Evolutionary conservation across 257 asterid species (phyloP).

Genomic region (Phtheirospermum japonicum): DNA sequence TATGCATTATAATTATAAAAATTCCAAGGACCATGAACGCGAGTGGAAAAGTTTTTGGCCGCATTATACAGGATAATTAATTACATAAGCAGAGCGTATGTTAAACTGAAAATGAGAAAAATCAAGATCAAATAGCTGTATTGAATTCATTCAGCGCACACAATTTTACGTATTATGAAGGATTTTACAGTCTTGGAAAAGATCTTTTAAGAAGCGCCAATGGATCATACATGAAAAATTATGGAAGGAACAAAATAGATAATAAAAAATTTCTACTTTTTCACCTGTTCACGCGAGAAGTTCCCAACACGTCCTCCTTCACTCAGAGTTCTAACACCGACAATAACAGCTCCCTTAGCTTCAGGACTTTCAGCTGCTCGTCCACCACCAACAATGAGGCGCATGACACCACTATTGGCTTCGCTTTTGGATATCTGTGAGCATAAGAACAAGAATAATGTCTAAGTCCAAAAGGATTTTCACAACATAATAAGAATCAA

Average conservation of each 20-base stretch:
- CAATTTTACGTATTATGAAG: not conserved
- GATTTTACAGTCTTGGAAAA: not conserved
- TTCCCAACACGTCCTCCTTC: conserved; percentile 99
- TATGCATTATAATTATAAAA: conserved; percentile 10
- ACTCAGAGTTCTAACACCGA: conserved; percentile 96
- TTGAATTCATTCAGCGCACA: not conserved
- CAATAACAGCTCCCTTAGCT: conserved; percentile 86
- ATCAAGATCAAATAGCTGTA: not conserved
- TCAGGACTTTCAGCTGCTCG: conserved; percentile 89
- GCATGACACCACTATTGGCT: conserved; percentile 98
- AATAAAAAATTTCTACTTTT: conserved; percentile 9
- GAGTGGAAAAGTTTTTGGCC: conserved; percentile 2
- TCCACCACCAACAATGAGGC: conserved; percentile 99
- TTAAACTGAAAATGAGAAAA: conserved; percentile 15
- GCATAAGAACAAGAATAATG: conserved; percentile 25
- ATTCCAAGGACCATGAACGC: conserved; percentile 16
- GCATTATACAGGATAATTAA: conserved; percentile 1
- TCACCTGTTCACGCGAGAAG: conserved; percentile 97
- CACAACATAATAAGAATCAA: conserved; percentile 1
- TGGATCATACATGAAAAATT: not conserved
- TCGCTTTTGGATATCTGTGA: conserved; percentile 75
- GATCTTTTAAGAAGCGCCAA: too few relatives aligned
- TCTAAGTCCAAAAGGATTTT: conserved; percentile 21
- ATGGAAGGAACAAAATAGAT: conserved; percentile 8
- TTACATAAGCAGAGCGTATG: too few relatives aligned